Conservation (phyloP, 2,329 filamentous ascomycete species). For the Fusarium globosum region DNA sequence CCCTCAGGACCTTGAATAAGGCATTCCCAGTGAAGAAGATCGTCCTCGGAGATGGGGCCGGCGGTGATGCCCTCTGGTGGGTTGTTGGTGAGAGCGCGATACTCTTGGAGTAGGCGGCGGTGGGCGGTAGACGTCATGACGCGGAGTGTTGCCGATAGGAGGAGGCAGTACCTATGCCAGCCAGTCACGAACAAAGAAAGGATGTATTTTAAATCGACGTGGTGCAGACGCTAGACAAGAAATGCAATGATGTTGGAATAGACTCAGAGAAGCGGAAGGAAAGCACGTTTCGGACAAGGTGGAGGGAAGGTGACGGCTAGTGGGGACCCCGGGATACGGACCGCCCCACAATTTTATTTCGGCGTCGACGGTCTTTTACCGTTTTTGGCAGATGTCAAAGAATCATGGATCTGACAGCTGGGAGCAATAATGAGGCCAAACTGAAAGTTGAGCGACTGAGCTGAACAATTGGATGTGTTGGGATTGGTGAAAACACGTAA, state of each 20-base stretch:
- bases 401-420: constrained; percentile 1
- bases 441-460: not conserved
- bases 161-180: not conserved
- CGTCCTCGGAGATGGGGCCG: constrained; percentile 91
- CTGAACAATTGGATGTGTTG: not conserved
- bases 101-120: constrained; percentile 93
- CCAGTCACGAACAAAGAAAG: not conserved
- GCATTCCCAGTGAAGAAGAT: constrained; percentile 96
- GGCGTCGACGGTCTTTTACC: not conserved
- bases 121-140: constrained; percentile 72
- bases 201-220: not conserved
- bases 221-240: not conserved
- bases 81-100: constrained; percentile 91
- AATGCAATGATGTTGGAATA: not conserved
- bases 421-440: not conserved
- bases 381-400: constrained; percentile 3
- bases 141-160: not conserved
- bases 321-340: constrained; percentile 26
- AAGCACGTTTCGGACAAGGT: constrained; percentile 27
- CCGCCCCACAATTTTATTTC: not conserved
- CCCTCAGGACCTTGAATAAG: constrained; percentile 95
- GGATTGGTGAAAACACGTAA: not conserved
- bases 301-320: constrained; percentile 33
- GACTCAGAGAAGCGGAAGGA: not conserved
- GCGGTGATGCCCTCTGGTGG: constrained; percentile 98